Evolutionary conservation across 495 filamentous ascomycete species (phyloP), one percentile per base, ranked within the genome.

Genomic region (Neurospora intermedia): DNA sequence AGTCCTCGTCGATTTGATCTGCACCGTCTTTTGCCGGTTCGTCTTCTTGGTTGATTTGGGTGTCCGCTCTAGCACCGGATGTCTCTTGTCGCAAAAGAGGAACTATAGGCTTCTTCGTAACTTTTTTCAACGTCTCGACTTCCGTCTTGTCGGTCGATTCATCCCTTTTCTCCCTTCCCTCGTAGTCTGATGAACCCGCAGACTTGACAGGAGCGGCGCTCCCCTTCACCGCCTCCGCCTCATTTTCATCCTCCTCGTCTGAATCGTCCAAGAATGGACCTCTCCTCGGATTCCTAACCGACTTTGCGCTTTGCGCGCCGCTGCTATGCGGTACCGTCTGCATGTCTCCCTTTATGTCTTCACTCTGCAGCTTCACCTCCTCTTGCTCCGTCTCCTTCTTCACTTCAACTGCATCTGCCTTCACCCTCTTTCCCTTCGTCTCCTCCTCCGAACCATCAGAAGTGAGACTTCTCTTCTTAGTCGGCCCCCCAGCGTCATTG

Each of bases 21-120:
- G 91, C 82, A 77, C 91, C 91, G 74, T 91, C 90, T 82, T 39
- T 42, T n/a, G 15, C 23, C 18, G 73, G 70, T 7, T 78, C 81
- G 78, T 90, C 76, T 15, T 20, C 69, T 13, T 45, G 23, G 2
- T 48, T 18, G 39, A 20, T 39, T 8, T 48, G 40, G 43, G 41
- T 41, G 43, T 69, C 69, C 13, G 73, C 70, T 72, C 42, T 69
- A 16, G 70, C 69, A 2, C 66, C 73, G 42, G 73, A 77, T 0
- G 78, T 80, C 73, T 79, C 76, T 18, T 77, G 71, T 69, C 71
- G 54, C 3, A 79, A 59, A 9, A 77, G 73, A 6, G 71, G 72
- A 54, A 69, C 42, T 71, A 72, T 78, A 54, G 70, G 15, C 23
- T 35, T 66, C 15, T 18, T 7, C 2, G 15, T 66, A 1, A 66